These are phyloP conservation scores for Lactarius evosmus DNA, from an alignment of 768 basidiomycete genomes.

Conservation along the genomic window DNA sequence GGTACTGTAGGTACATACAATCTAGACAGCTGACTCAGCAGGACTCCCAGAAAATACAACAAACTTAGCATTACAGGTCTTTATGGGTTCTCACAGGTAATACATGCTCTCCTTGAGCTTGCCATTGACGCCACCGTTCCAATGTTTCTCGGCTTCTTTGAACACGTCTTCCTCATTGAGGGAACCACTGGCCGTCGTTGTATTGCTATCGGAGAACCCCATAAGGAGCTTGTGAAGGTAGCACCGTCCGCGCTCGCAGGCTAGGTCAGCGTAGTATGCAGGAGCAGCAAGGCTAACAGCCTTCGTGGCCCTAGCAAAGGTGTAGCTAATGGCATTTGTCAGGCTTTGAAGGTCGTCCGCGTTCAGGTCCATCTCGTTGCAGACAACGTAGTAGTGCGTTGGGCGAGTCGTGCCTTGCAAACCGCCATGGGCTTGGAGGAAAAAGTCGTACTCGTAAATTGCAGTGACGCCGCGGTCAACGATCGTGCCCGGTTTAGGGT, in stretches of 20 bases:
- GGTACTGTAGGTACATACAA: not conserved
- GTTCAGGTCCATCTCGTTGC: slow-evolving; percentile 50
- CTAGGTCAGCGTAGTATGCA: slow-evolving; percentile 48
- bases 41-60: not conserved
- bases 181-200: slow-evolving; percentile 38
- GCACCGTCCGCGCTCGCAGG: slow-evolving; percentile 52
- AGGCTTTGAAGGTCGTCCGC: slow-evolving; percentile 52
- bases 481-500: slow-evolving; percentile 51
- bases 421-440: slow-evolving; percentile 50
- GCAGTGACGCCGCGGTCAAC: slow-evolving; percentile 55
- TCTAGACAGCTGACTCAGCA: not conserved
- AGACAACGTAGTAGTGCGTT: slow-evolving; percentile 54
- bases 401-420: slow-evolving; percentile 48
- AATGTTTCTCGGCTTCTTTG: slow-evolving; percentile 51
- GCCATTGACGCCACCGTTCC: slow-evolving; percentile 55
- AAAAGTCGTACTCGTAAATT: slow-evolving; percentile 55
- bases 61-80: not conserved
- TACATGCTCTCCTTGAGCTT: slow-evolving; percentile 70
- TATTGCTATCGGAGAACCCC: slow-evolving; percentile 37
- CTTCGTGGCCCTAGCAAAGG: slow-evolving; percentile 59
- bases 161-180: slow-evolving; percentile 48
- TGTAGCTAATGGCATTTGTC: slow-evolving; percentile 53
- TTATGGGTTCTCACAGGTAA: slow-evolving; percentile 48
- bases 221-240: slow-evolving; percentile 50
- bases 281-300: slow-evolving; percentile 46